Conservation (phyloP, 495 filamentous ascomycete species). For the Podospora comata region DNA sequence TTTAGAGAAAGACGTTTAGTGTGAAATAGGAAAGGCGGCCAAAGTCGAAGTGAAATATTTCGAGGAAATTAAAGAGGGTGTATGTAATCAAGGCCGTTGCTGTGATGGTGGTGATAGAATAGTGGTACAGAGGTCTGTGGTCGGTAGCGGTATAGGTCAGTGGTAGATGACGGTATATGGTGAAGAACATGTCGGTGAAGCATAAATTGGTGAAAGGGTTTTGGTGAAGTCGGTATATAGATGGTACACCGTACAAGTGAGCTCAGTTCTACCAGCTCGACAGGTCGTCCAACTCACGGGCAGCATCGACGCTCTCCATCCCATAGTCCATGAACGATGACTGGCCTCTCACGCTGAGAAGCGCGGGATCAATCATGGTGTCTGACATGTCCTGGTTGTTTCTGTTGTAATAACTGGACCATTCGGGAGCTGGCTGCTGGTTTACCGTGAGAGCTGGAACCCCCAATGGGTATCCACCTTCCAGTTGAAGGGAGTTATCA, state of each 20-base stretch:
- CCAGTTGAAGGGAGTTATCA: neutral
- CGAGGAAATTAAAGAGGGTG: neutral
- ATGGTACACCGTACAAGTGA: no score
- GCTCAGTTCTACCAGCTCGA: no score
- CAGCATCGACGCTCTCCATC: neutral
- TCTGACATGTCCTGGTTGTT: neutral
- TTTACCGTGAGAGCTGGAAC: neutral
- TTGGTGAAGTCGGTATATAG: no score
- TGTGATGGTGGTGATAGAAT: neutral
- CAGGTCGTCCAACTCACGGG: neutral
- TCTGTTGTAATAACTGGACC: neutral
- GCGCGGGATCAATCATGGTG: neutral
- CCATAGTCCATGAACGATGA: neutral
- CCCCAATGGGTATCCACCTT: neutral
- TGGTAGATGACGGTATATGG: neutral
- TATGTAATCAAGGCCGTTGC: neutral
- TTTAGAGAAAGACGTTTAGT: neutral
- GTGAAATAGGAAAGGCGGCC: neutral
- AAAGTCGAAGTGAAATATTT: neutral
- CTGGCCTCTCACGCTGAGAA: neutral
- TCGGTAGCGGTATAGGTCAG: neutral
- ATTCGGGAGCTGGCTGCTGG: neutral
- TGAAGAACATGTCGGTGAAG: neutral
- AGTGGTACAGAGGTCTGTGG: neutral
- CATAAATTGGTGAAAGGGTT: no score